Percentiles rank a stretch among this genome's conserved stretches.
Evolutionary conservation across 1,284 basidiomycete genomes (phyloP).

Genomic region (Ganoderma sinense): DNA sequence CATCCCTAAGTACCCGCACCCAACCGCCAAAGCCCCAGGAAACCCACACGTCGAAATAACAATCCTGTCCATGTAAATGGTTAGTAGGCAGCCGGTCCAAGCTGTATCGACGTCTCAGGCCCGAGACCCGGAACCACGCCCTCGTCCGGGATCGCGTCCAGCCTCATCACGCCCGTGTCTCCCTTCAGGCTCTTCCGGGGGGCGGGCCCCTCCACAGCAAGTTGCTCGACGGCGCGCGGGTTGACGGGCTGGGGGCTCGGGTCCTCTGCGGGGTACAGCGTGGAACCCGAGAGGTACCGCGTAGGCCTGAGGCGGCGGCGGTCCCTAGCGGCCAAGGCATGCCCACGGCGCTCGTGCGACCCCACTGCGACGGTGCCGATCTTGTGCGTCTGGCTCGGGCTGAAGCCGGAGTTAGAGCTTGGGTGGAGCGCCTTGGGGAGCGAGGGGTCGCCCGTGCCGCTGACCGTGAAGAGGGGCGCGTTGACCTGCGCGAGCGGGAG

Average conservation of each 20-base stretch:
- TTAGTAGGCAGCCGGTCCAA: too few species aligned
- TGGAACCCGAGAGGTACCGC: slow-evolving; percentile 8
- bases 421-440: too few species aligned
- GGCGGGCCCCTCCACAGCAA: not conserved
- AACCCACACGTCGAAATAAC: too few species aligned
- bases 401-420: not conserved
- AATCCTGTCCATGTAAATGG: too few species aligned
- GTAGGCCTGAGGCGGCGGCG: slow-evolving; percentile 18
- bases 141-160: too few species aligned
- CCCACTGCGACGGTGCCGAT: not conserved
- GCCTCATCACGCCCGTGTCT: too few species aligned
- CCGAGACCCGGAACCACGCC: too few species aligned
- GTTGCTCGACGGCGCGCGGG: not conserved
- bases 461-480: not conserved
- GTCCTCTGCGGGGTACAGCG: slow-evolving; percentile 10
- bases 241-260: not conserved
- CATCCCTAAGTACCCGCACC: not conserved
- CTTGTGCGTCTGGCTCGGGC: not conserved
- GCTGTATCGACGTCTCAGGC: too few species aligned
- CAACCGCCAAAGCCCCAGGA: not conserved
- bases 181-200: not conserved
- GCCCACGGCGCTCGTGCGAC: not conserved
- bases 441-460: not conserved
- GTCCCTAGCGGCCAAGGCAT: too few species aligned
- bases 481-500: not conserved